Conservation (phyloP, 1,139 yeast genomes). For the Candida frijolesensis region DNA sequence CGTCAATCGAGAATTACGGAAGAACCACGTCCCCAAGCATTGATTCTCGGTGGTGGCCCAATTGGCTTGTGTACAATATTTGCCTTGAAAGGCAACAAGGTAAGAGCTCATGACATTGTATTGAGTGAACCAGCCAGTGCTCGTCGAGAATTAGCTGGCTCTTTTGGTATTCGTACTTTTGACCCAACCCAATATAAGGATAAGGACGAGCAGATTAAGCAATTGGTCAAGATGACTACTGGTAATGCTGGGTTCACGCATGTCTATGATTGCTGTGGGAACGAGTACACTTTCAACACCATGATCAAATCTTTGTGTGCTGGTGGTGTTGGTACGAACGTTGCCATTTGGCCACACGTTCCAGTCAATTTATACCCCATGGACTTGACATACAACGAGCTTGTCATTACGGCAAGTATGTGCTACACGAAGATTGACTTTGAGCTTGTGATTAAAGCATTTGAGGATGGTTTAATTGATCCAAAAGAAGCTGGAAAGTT, state of each 20-base stretch:
- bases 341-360: slow-evolving; percentile 56
- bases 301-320: slow-evolving; percentile 54
- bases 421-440: slow-evolving; percentile 42
- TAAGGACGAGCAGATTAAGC: slow-evolving; percentile 27
- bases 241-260: slow-evolving; percentile 58
- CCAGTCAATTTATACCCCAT: slow-evolving; percentile 38
- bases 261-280: slow-evolving; percentile 65
- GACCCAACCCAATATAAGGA: slow-evolving; percentile 22
- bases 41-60: slow-evolving; percentile 62
- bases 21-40: slow-evolving; percentile 6
- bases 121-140: slow-evolving; percentile 62
- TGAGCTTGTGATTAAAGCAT: slow-evolving; percentile 34
- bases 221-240: slow-evolving; percentile 40
- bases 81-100: slow-evolving; percentile 59
- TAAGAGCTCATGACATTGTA: slow-evolving; percentile 43
- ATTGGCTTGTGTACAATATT: slow-evolving; percentile 59
- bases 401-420: slow-evolving; percentile 42
- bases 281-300: slow-evolving; percentile 54
- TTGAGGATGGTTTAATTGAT: slow-evolving; percentile 19
- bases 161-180: slow-evolving; percentile 49
- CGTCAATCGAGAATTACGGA: slow-evolving; percentile 31
- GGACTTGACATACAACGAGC: slow-evolving; percentile 42
- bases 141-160: slow-evolving; percentile 56
- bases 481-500: neutral
- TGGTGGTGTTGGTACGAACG: slow-evolving; percentile 64